Evolutionary conservation across 164 flowering plant genomes (phyloP).

Genomic region (Protea cynaroides): DNA sequence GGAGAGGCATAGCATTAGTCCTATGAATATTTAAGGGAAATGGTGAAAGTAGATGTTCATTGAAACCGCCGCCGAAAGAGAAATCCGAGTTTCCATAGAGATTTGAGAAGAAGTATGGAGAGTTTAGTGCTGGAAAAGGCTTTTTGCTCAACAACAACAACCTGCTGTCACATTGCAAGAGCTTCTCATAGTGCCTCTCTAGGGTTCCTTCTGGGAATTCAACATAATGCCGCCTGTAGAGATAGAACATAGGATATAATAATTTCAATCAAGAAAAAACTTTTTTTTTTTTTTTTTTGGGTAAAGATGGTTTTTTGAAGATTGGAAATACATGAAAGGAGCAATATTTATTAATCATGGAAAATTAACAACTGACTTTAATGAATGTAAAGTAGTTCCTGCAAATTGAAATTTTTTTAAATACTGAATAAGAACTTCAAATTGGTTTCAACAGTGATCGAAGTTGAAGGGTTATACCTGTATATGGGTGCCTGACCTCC

Average conservation of each 20-base stretch:
- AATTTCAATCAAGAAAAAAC: too few species aligned
- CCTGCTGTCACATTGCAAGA: slow-evolving; percentile 27
- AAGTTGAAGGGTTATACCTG: slow-evolving; percentile 21
- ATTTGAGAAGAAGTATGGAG: slow-evolving; percentile 25
- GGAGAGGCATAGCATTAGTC: not conserved
- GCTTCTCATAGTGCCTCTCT: slow-evolving; percentile 35
- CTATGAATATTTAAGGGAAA: not conserved
- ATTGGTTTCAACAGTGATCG: too few species aligned
- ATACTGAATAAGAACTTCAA: not conserved
- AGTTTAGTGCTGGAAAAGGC: slow-evolving; percentile 23
- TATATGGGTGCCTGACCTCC: slow-evolving; percentile 30
- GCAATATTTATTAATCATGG: too few species aligned
- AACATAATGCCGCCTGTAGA: slow-evolving; percentile 38
- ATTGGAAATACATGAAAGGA: too few species aligned
- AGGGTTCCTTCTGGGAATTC: slow-evolving; percentile 38
- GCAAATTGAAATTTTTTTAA: too few species aligned
- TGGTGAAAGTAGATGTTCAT: not conserved
- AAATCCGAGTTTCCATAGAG: not conserved
- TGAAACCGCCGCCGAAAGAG: not conserved
- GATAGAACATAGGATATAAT: not conserved
- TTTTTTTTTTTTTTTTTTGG: too few species aligned
- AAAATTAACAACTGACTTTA: too few species aligned
- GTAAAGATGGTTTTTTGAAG: too few species aligned
- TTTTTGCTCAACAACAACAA: slow-evolving; percentile 23
- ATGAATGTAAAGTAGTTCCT: too few species aligned